These are phyloP conservation scores for Blumeriella jaapii DNA, from an alignment of 2,329 filamentous ascomycete genomes.

Conservation along the genomic window DNA sequence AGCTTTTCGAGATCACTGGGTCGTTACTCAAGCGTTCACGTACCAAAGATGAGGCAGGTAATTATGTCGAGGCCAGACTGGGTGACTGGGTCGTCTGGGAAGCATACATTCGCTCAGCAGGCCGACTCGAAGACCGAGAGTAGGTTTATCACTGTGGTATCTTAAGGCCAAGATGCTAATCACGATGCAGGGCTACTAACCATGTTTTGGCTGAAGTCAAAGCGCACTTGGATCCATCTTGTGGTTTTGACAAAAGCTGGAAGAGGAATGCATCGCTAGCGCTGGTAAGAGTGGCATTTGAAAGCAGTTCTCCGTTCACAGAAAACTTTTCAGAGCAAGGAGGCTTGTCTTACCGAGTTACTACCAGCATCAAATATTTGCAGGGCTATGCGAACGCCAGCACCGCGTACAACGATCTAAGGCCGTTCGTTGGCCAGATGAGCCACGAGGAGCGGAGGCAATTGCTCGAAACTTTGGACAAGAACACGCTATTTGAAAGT, in stretches of 20 bases:
- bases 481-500: slow-evolving; percentile 3
- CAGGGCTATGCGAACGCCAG: slow-evolving; percentile 22
- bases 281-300: slow-evolving; percentile 19
- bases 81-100: slow-evolving; percentile 28
- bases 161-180: slow-evolving; percentile 1
- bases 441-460: slow-evolving; percentile 13
- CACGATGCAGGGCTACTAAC: slow-evolving; percentile 9
- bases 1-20: slow-evolving; percentile 20
- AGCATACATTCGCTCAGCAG: slow-evolving; percentile 22
- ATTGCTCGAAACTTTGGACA: slow-evolving; percentile 10
- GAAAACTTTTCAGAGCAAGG: not conserved
- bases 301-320: slow-evolving; percentile 1
- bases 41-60: slow-evolving; percentile 19
- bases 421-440: slow-evolving; percentile 18
- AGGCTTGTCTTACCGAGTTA: slow-evolving; percentile 3
- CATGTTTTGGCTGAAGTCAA: slow-evolving; percentile 21
- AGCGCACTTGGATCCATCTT: slow-evolving; percentile 23
- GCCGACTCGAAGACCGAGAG: slow-evolving; percentile 15
- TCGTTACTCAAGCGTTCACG: slow-evolving; percentile 23
- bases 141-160: slow-evolving; percentile 12
- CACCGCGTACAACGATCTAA: slow-evolving; percentile 25
- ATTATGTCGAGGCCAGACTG: slow-evolving; percentile 22
- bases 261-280: slow-evolving; percentile 27
- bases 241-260: slow-evolving; percentile 26
- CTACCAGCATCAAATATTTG: slow-evolving; percentile 21